Percentiles rank a stretch among this genome's conserved stretches.
Evolutionary conservation across 768 basidiomycete genomes (phyloP).

Genomic region (Dictyophora rubrovolvata): DNA sequence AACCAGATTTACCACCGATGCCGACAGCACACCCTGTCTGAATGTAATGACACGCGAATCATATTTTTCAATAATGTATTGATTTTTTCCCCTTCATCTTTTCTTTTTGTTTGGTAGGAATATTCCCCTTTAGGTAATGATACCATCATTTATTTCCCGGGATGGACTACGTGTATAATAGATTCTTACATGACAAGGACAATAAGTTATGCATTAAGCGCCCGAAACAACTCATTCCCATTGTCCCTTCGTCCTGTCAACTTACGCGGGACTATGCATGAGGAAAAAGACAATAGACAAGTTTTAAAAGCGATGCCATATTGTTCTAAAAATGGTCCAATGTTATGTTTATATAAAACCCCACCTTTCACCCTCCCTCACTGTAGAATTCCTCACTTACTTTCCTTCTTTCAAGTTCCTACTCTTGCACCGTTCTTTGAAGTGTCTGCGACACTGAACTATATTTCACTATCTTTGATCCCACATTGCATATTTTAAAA

Average conservation of each 20-base stretch:
- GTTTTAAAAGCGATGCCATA: background rate
- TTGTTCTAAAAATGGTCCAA: background rate
- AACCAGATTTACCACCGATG: slow-evolving; percentile 1
- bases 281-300: background rate
- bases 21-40: slow-evolving; percentile 1
- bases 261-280: no score
- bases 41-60: background rate
- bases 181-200: background rate
- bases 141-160: background rate
- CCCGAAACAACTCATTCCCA: background rate
- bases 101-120: background rate
- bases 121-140: background rate
- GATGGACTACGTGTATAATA: background rate
- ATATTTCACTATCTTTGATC: background rate
- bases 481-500: background rate
- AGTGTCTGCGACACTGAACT: slow-evolving; percentile 7
- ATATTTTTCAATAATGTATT: background rate
- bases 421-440: background rate
- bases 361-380: background rate
- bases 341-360: background rate
- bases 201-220: background rate
- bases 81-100: background rate
- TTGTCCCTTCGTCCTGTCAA: background rate
- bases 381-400: background rate
- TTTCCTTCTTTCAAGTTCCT: background rate